These are phyloP conservation scores for Magnaporthales sp. DNA, from an alignment of 2,329 filamentous ascomycete genomes.

Conservation along the genomic window DNA sequence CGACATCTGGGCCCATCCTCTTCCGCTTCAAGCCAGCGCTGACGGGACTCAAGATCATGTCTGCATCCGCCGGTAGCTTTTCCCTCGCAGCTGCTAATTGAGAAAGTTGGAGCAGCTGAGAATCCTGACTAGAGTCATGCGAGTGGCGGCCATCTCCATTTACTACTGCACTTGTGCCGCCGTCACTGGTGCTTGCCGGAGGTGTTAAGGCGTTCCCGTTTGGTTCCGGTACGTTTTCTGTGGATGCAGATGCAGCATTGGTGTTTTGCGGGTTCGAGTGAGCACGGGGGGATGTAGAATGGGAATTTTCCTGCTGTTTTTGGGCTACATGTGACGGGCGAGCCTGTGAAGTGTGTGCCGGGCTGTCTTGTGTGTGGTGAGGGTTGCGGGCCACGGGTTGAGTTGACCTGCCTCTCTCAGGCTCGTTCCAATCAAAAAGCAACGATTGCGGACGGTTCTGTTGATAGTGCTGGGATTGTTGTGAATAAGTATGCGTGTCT, in stretches of 20 bases:
- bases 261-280: conserved; percentile 25
- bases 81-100: conserved; percentile 46
- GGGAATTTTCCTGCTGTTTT: neutral
- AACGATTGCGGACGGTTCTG: neutral
- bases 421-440: neutral
- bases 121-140: conserved; percentile 39
- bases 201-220: conserved; percentile 34
- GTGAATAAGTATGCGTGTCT: conserved; percentile 1
- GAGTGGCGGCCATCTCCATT: conserved; percentile 20
- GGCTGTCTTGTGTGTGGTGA: neutral
- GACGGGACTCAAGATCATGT: conserved; percentile 16
- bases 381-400: neutral
- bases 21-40: conserved; percentile 45
- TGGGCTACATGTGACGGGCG: neutral
- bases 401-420: neutral
- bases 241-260: conserved; percentile 25
- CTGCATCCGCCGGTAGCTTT: conserved; percentile 31
- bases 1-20: conserved; percentile 65
- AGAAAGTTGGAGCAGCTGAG: conserved; percentile 49
- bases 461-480: conserved; percentile 3
- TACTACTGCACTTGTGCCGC: conserved; percentile 25
- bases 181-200: conserved; percentile 31
- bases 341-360: neutral
- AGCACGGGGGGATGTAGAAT: neutral
- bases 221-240: conserved; percentile 24